Evolutionary conservation across 768 basidiomycete species (phyloP), one percentile per base, ranked within the genome.

Genomic region (Psilocybe azurescens): DNA sequence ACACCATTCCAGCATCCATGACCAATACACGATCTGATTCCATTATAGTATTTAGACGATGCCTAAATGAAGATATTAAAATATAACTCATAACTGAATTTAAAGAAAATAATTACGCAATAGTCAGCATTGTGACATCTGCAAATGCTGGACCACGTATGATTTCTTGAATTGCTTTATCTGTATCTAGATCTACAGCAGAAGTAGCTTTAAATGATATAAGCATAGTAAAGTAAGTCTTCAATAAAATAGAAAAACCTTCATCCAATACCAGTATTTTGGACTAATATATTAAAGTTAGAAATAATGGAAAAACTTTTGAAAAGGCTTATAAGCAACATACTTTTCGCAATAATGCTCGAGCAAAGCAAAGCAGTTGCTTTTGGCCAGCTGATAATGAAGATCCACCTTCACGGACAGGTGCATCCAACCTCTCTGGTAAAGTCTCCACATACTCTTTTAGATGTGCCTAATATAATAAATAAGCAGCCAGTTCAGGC

Each of bases 211-310:
- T 53, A 63, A 53, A 63, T 52, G 32, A 56, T 18, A 51, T 16
- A 53, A 56, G 9, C 49, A 60, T 36, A 33, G 53, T 46, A 24
- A 28, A 49, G n/a, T 30, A 39, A 53, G 16, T 28, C 4, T 13
- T 13, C 11, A 5, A 38, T 46, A 16, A 38, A 10, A 24, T 28
- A 11, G 4, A 66, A 67, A 65, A 68, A 86, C 90, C 93, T 85
- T 98, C 96, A 70, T 97, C 96, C n/a, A 98, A 79, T 0, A 97
- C 93, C 5, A 98, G 80, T 39, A 97, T 89, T 74, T 89, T 95
- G 16, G 92, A 87, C 86, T 90, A 61, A 38, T 29, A 62, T 49
- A 3, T 33, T 30, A 24, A 32, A 24, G 24, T 24, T 16, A 66
- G 53, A 28, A 49, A 48, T 33, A 56, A 50, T 2, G 30, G 2